A percentile compares a stretch with the other conserved stretches of the same genome.
phyloP scores from a whole-genome alignment of 2,329 filamentous ascomycete genomes.

The Pochonia chlamydosporia region DNA sequence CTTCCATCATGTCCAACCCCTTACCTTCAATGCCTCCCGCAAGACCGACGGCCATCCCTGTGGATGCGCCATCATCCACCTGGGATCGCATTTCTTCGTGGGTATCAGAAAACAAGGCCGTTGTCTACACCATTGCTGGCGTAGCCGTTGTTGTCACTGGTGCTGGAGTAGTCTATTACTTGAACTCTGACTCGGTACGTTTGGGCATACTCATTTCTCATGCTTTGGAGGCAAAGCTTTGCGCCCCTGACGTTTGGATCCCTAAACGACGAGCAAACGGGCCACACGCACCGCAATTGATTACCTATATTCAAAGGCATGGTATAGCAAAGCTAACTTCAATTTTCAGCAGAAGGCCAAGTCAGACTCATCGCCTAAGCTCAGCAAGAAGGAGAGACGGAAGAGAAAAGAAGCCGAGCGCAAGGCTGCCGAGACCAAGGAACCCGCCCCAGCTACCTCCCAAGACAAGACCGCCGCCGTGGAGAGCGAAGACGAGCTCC shows the following conservation, averaged over 20 bases:
- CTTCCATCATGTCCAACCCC: constrained; percentile 36
- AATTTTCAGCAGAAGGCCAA: constrained; percentile 33
- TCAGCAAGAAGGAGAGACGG: constrained; percentile 83
- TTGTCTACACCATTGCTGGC: constrained; percentile 94
- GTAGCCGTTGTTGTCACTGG: constrained; percentile 87
- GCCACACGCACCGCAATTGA: too few relatives aligned
- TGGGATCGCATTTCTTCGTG: constrained; percentile 90
- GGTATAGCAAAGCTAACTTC: background rate
- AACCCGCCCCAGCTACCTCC: constrained; percentile 27
- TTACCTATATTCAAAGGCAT: too few relatives aligned
- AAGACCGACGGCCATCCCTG: constrained; percentile 38
- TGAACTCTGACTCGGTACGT: constrained; percentile 55
- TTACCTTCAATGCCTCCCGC: constrained; percentile 43
- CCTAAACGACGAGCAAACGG: background rate
- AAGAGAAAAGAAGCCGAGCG: constrained; percentile 76
- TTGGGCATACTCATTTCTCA: background rate
- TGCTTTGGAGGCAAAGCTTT: background rate
- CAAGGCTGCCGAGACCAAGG: constrained; percentile 43
- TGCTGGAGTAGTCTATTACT: constrained; percentile 89
- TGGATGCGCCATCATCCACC: constrained; percentile 59
- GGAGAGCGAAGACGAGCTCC: constrained; percentile 61
- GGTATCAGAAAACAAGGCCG: constrained; percentile 92
- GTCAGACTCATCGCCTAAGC: constrained; percentile 54
- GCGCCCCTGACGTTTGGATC: background rate
- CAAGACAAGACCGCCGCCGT: constrained; percentile 45